Conservation (phyloP, 306 rosid species). For the Fragaria ananassa region DNA sequence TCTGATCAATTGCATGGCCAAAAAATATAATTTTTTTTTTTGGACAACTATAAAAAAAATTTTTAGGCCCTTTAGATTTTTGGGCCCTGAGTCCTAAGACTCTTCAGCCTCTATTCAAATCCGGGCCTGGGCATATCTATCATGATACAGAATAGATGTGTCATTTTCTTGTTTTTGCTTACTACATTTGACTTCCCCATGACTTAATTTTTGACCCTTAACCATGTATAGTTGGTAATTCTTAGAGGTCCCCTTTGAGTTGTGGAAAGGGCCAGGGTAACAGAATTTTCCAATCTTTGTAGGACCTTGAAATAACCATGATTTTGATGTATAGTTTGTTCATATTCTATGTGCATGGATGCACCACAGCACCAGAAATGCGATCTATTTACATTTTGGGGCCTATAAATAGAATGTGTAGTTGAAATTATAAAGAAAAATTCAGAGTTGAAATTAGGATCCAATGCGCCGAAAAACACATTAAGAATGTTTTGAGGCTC, state of each 20-base stretch:
- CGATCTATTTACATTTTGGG: background rate
- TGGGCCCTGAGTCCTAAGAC: too few relatives aligned
- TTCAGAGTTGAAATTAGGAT: background rate
- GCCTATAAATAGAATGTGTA: background rate
- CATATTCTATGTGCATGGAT: background rate
- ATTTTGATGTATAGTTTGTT: background rate
- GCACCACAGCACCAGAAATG: too few relatives aligned
- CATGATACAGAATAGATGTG: background rate
- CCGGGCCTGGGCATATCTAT: conserved; percentile 8
- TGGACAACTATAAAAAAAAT: too few relatives aligned
- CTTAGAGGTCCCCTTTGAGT: background rate
- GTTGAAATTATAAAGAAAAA: background rate
- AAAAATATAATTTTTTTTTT: too few relatives aligned
- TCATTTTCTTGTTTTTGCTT: background rate
- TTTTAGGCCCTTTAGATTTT: too few relatives aligned
- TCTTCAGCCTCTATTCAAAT: too few relatives aligned
- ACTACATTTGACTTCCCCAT: background rate
- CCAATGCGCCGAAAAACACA: background rate
- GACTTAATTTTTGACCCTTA: background rate
- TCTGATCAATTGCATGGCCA: too few relatives aligned
- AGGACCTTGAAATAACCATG: background rate
- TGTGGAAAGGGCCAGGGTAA: background rate
- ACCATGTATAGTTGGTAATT: background rate
- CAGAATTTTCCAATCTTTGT: background rate
- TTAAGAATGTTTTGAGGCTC: background rate